These are phyloP conservation scores for Ogataea henricii DNA, from an alignment of 805 yeast genomes.

Conservation along the genomic window DNA sequence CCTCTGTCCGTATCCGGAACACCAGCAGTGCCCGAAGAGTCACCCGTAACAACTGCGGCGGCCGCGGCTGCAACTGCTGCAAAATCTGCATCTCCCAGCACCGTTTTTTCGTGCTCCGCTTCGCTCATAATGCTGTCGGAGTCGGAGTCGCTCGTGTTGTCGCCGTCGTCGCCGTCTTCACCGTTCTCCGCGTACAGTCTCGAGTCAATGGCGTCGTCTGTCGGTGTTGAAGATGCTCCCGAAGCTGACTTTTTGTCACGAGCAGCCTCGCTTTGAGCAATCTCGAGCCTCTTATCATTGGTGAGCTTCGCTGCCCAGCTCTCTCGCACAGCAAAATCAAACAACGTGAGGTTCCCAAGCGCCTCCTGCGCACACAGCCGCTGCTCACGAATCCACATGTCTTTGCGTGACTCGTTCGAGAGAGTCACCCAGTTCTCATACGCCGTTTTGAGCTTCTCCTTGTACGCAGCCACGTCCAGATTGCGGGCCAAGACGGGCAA, in stretches of 20 bases:
- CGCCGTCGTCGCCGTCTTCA: constrained; percentile 11
- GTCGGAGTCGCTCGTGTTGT: constrained; percentile 2
- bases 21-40: neutral
- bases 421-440: constrained; percentile 47
- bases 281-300: constrained; percentile 23
- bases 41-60: constrained; percentile 23
- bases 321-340: constrained; percentile 45
- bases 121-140: constrained; percentile 9
- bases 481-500: constrained; percentile 21
- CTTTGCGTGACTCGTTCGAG: constrained; percentile 36
- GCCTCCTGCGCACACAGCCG: constrained; percentile 47
- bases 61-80: constrained; percentile 39
- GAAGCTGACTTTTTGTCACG: neutral
- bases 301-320: constrained; percentile 36
- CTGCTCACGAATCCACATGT: constrained; percentile 48
- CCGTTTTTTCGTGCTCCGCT: constrained; percentile 11
- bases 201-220: constrained; percentile 8
- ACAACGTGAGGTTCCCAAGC: constrained; percentile 41
- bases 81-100: constrained; percentile 28
- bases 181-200: constrained; percentile 9
- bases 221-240: neutral
- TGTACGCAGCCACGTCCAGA: constrained; percentile 23
- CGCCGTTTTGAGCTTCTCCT: constrained; percentile 45
- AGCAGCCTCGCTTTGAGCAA: constrained; percentile 3
- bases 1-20: neutral